Percentiles rank a stretch among this genome's conserved stretches.
Evolutionary conservation across 2,329 filamentous ascomycete species (phyloP).

Genomic region (Lizonia empirigonia): DNA sequence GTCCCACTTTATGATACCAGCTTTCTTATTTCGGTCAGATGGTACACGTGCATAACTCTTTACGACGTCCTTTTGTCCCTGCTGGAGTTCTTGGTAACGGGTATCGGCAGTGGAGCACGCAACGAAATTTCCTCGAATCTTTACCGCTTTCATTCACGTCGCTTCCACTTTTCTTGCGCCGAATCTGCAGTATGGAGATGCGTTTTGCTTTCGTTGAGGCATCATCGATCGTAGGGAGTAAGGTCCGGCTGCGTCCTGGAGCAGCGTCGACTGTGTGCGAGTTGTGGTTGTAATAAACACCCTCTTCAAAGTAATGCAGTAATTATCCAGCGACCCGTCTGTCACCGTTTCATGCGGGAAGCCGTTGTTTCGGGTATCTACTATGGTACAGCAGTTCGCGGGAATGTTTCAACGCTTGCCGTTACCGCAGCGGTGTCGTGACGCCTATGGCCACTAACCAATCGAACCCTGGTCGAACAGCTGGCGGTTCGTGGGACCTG

Average conservation of each 20-base stretch:
- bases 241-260: neutral
- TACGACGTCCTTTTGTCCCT: constrained; percentile 38
- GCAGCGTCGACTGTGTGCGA: neutral
- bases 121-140: constrained; percentile 18
- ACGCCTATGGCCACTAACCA: constrained; percentile 28
- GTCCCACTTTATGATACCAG: constrained; percentile 48
- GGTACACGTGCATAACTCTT: constrained; percentile 39
- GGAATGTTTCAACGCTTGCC: constrained; percentile 34
- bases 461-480: constrained; percentile 27
- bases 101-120: constrained; percentile 34
- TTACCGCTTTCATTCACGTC: constrained; percentile 3
- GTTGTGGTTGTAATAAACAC: neutral
- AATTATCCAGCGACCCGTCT: constrained; percentile 9
- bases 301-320: constrained; percentile 5
- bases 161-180: neutral
- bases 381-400: constrained; percentile 32
- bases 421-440: constrained; percentile 23
- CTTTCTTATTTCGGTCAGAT: constrained; percentile 37
- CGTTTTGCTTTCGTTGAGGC: neutral
- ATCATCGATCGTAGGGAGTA: neutral
- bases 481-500: constrained; percentile 33
- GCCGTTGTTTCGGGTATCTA: constrained; percentile 34
- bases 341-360: constrained; percentile 6
- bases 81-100: constrained; percentile 31
- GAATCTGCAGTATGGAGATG: neutral